Evolutionary conservation across 2,329 filamentous ascomycete genomes (phyloP).

Genomic region (Aspergillus luchuensis): DNA sequence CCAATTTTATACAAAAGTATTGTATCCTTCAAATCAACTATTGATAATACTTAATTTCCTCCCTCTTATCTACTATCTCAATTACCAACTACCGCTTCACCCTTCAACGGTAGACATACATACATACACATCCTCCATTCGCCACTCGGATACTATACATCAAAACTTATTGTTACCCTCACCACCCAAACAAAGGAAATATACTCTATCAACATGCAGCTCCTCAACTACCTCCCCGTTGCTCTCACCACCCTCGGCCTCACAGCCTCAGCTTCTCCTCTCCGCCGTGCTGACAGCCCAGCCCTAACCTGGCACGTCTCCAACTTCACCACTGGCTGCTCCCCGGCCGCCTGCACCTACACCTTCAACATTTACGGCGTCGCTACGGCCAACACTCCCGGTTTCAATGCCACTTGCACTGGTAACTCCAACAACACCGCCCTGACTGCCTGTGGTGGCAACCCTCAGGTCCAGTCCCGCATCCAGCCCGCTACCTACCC

Average conservation of each 20-base stretch:
- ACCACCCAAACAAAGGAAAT: neutral
- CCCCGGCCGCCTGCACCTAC: conserved; percentile 37
- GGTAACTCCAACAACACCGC: conserved; percentile 25
- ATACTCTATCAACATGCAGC: conserved; percentile 30
- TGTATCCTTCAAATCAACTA: neutral
- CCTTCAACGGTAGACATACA: too few relatives aligned
- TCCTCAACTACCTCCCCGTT: conserved; percentile 28
- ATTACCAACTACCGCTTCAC: too few relatives aligned
- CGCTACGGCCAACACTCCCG: conserved; percentile 32
- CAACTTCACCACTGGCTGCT: conserved; percentile 35
- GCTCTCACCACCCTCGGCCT: conserved; percentile 28
- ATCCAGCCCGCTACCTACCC: conserved; percentile 23
- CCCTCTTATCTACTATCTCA: neutral
- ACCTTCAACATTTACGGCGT: conserved; percentile 34
- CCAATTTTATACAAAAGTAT: neutral
- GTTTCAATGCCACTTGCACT: conserved; percentile 39
- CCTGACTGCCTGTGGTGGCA: conserved; percentile 29
- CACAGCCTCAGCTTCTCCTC: conserved; percentile 20
- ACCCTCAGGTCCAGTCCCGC: conserved; percentile 27
- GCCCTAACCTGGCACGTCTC: conserved; percentile 35
- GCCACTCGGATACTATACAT: neutral
- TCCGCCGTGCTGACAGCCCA: conserved; percentile 17
- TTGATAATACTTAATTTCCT: conserved; percentile 6
- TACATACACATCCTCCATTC: neutral
- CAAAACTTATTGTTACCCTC: neutral